phyloP scores from a whole-genome alignment of 176 grass and related monocot species.

The Neostapfia colusana region DNA sequence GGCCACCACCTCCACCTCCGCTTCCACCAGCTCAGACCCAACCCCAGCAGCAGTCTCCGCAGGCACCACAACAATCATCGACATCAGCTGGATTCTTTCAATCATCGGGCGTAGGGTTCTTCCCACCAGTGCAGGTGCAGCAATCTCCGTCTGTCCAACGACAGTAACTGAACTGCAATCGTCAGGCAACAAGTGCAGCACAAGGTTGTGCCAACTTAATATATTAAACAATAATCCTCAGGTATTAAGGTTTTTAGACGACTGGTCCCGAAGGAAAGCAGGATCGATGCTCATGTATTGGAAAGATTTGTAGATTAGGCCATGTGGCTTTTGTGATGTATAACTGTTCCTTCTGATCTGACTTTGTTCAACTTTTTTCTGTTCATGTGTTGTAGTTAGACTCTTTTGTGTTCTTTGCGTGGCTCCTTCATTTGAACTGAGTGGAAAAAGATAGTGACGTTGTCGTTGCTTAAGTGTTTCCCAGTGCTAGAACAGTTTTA shows the following conservation, averaged over 20 bases:
- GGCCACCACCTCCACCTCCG: slow-evolving; percentile 47
- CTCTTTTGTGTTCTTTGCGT: not conserved
- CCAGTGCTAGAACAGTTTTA: slow-evolving; percentile 21
- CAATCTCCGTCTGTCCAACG: slow-evolving; percentile 66
- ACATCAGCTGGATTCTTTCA: slow-evolving; percentile 65
- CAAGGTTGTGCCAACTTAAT: slow-evolving; percentile 54
- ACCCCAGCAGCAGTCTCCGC: slow-evolving; percentile 58
- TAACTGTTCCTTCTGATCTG: slow-evolving; percentile 43
- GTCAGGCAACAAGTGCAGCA: slow-evolving; percentile 33
- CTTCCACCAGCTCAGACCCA: slow-evolving; percentile 50
- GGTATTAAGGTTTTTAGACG: slow-evolving; percentile 19
- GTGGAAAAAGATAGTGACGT: slow-evolving; percentile 24
- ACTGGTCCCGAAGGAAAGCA: slow-evolving; percentile 36
- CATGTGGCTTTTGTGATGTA: slow-evolving; percentile 38
- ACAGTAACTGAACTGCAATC: slow-evolving; percentile 46
- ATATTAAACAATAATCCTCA: slow-evolving; percentile 50
- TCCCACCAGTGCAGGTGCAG: slow-evolving; percentile 69
- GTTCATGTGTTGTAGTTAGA: slow-evolving; percentile 41
- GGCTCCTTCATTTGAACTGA: slow-evolving; percentile 29
- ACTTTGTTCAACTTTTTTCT: slow-evolving; percentile 24
- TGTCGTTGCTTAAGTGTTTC: not conserved
- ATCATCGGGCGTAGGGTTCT: slow-evolving; percentile 62
- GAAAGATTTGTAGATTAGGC: slow-evolving; percentile 53
- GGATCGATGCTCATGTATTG: slow-evolving; percentile 34
- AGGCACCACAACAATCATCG: slow-evolving; percentile 52